Evolutionary conservation across 257 asterid species (phyloP).

Genomic region (Solanum chilense): DNA sequence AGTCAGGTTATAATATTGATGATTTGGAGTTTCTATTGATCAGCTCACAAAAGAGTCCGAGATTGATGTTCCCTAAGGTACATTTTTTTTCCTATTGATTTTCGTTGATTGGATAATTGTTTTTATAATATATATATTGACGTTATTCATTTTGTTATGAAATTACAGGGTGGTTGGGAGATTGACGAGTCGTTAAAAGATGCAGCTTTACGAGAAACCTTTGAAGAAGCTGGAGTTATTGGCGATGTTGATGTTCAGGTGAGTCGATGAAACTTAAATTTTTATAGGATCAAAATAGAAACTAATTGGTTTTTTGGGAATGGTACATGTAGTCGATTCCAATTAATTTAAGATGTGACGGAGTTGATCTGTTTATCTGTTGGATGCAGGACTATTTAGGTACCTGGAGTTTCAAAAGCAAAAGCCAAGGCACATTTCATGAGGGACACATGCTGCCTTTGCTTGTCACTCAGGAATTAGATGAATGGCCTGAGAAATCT

Average conservation of each 20-base stretch:
- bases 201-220: constrained; percentile 78
- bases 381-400: constrained; percentile 36
- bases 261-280: background rate
- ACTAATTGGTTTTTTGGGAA: background rate
- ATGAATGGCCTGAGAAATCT: constrained; percentile 87
- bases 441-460: constrained; percentile 85
- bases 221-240: constrained; percentile 88
- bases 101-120: background rate
- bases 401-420: constrained; percentile 23
- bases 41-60: constrained; percentile 81
- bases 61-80: constrained; percentile 98
- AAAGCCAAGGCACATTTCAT: constrained; percentile 70
- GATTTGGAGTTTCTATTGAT: constrained; percentile 78
- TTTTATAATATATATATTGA: background rate
- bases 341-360: background rate
- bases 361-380: background rate
- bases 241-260: constrained; percentile 54
- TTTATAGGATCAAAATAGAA: background rate
- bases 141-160: background rate
- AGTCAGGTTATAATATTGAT: constrained; percentile 26
- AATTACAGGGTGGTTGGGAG: constrained; percentile 86
- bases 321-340: background rate
- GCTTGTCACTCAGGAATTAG: constrained; percentile 63
- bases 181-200: constrained; percentile 70
- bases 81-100: background rate